Conservation (phyloP, 176 grass and related monocot genomes). For the Oryza brachyantha region DNA sequence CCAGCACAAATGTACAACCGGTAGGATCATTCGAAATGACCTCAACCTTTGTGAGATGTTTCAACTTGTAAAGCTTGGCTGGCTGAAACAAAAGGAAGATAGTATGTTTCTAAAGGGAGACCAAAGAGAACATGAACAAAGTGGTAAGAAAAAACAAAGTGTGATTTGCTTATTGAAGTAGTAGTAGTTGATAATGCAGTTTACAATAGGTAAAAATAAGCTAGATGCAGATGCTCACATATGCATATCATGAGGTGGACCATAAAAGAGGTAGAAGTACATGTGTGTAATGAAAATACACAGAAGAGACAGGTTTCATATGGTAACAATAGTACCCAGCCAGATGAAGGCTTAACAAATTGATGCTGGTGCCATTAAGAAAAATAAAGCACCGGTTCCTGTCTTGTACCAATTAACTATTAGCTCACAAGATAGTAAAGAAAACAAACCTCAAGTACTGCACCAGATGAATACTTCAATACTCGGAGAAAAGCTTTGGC, state of each 20-base stretch:
- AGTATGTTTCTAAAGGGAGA: slow-evolving; percentile 21
- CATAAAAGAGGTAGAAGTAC: slow-evolving; percentile 38
- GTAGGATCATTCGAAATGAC: slow-evolving; percentile 94
- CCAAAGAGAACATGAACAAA: neutral
- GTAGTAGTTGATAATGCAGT: neutral
- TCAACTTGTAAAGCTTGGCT: slow-evolving; percentile 94
- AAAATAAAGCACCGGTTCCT: neutral
- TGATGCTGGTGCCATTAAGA: slow-evolving; percentile 7
- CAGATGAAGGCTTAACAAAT: slow-evolving; percentile 23
- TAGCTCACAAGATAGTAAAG: slow-evolving; percentile 10
- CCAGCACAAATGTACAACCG: slow-evolving; percentile 99
- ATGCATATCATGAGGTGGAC: slow-evolving; percentile 5
- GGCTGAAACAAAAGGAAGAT: slow-evolving; percentile 47
- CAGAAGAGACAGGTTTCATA: slow-evolving; percentile 1
- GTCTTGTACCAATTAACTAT: slow-evolving; percentile 1
- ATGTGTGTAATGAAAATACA: slow-evolving; percentile 23
- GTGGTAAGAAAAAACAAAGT: neutral
- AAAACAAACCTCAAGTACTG: slow-evolving; percentile 90
- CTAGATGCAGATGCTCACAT: neutral
- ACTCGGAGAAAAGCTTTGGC: slow-evolving; percentile 86
- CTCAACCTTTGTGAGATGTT: slow-evolving; percentile 95
- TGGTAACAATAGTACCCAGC: slow-evolving; percentile 3
- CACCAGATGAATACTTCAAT: slow-evolving; percentile 96
- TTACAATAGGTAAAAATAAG: neutral
- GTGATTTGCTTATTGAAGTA: neutral